Percentiles rank a stretch among this genome's conserved stretches.
phyloP scores from a whole-genome alignment of 2,329 filamentous ascomycete genomes.

The Cryphonectria carpinicola region DNA sequence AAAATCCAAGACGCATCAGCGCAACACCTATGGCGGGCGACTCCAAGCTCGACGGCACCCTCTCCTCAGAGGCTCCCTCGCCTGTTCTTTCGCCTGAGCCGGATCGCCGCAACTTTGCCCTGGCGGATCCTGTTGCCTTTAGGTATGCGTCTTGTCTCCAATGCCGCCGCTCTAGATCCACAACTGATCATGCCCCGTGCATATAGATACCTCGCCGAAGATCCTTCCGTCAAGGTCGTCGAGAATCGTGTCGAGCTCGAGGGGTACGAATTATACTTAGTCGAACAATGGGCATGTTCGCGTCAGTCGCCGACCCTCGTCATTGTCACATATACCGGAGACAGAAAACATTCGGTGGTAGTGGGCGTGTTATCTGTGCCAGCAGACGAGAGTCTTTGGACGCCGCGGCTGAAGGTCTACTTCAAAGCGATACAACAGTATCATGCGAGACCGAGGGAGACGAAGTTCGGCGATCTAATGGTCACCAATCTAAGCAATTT shows the following conservation, averaged over 20 bases:
- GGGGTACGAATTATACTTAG: conserved; percentile 91
- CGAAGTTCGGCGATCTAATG: conserved; percentile 82
- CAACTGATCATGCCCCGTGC: conserved; percentile 5
- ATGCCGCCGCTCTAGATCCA: background rate
- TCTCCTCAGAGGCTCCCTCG: conserved; percentile 30
- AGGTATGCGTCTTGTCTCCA: conserved; percentile 42
- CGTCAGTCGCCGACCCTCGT: conserved; percentile 87
- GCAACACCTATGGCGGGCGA: conserved; percentile 29
- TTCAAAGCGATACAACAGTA: conserved; percentile 85
- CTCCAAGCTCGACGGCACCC: conserved; percentile 33
- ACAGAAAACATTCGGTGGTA: conserved; percentile 75
- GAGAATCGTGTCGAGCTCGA: conserved; percentile 70
- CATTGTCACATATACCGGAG: conserved; percentile 91
- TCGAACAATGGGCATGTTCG: conserved; percentile 98
- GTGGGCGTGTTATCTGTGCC: conserved; percentile 84
- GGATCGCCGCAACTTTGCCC: conserved; percentile 53
- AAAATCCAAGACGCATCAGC: conserved; percentile 32
- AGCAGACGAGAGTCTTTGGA: conserved; percentile 79
- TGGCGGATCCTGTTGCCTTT: conserved; percentile 63
- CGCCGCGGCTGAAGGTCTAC: conserved; percentile 76
- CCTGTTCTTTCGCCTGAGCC: conserved; percentile 36
- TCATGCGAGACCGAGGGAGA: conserved; percentile 83
- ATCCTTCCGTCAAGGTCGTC: conserved; percentile 74
- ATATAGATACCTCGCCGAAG: conserved; percentile 79
- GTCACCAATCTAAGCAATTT: conserved; percentile 93